Conservation (phyloP, 2,329 filamentous ascomycete species). For the Fusarium verticillioides region DNA sequence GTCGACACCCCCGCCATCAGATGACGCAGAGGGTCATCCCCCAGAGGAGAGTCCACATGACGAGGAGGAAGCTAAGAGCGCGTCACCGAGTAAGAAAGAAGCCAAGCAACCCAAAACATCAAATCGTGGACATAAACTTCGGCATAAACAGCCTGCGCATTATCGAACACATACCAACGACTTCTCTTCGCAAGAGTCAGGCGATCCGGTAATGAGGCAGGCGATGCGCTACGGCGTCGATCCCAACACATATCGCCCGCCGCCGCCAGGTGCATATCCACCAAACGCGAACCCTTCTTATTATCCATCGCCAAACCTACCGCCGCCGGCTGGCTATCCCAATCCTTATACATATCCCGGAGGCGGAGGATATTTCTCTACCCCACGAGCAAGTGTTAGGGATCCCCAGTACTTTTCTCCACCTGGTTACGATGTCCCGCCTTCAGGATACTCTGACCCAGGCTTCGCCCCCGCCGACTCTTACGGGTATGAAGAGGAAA, state of each 20-base stretch:
- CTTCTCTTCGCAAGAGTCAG: background rate
- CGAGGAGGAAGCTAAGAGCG: background rate
- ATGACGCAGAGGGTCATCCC: background rate
- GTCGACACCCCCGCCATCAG: constrained; percentile 12
- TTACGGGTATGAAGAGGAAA: background rate
- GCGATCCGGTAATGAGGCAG: background rate
- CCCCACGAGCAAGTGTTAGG: background rate
- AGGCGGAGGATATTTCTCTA: background rate
- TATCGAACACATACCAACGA: background rate
- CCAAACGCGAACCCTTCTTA: background rate
- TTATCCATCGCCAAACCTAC: background rate
- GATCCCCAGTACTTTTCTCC: background rate
- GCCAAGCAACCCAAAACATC: background rate
- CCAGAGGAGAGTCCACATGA: background rate
- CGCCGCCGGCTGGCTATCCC: background rate
- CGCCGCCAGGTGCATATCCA: background rate
- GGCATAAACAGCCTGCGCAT: background rate
- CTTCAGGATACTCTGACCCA: background rate
- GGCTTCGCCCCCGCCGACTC: background rate
- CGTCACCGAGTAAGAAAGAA: background rate
- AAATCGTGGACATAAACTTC: background rate
- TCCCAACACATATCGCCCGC: background rate
- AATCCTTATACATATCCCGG: background rate
- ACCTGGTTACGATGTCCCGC: background rate
- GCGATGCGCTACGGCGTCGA: background rate